Percentiles rank a stretch among this genome's conserved stretches.
These are phyloP conservation scores for Heritiera littoralis DNA, from an alignment of 345 rosid genomes.

Conservation along the genomic window DNA sequence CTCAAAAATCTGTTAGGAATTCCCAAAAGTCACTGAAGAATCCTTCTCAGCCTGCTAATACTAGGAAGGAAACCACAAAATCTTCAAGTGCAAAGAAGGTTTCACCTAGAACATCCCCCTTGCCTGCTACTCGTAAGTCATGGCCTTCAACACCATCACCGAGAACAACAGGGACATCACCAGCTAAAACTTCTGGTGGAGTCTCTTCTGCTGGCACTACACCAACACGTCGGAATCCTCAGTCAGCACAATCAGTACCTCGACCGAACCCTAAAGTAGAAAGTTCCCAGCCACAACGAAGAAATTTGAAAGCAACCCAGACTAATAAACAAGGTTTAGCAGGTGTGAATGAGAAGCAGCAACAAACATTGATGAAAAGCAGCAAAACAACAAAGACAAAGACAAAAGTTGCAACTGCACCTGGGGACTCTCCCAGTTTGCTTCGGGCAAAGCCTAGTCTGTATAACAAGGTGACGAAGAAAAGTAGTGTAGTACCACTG, in stretches of 20 bases:
- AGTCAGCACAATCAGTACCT: slow-evolving; percentile 36
- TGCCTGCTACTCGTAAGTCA: slow-evolving; percentile 53
- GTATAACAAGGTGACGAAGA: slow-evolving; percentile 53
- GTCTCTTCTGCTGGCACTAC: slow-evolving; percentile 42
- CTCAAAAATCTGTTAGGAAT: slow-evolving; percentile 37
- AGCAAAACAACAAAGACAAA: slow-evolving; percentile 40
- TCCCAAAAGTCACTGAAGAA: slow-evolving; percentile 34
- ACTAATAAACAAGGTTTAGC: slow-evolving; percentile 32
- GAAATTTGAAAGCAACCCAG: slow-evolving; percentile 33
- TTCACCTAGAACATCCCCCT: slow-evolving; percentile 42
- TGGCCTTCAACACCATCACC: slow-evolving; percentile 57
- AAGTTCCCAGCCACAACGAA: slow-evolving; percentile 32
- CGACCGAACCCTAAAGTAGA: slow-evolving; percentile 44
- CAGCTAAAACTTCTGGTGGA: slow-evolving; percentile 42
- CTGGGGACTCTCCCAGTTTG: slow-evolving; percentile 34
- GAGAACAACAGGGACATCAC: slow-evolving; percentile 41
- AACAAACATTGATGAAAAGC: slow-evolving; percentile 32
- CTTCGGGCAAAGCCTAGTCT: slow-evolving; percentile 48
- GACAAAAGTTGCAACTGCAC: slow-evolving; percentile 35
- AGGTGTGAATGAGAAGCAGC: slow-evolving; percentile 37
- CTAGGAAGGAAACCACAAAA: slow-evolving; percentile 42
- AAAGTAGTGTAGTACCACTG: slow-evolving; percentile 58
- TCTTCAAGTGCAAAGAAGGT: slow-evolving; percentile 37
- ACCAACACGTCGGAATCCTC: slow-evolving; percentile 47
- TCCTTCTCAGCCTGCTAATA: slow-evolving; percentile 40